Evolutionary conservation across 1,284 basidiomycete genomes (phyloP), one percentile per base, ranked within the genome.

Genomic region (Microbotryum lychnidis-dioicae): DNA sequence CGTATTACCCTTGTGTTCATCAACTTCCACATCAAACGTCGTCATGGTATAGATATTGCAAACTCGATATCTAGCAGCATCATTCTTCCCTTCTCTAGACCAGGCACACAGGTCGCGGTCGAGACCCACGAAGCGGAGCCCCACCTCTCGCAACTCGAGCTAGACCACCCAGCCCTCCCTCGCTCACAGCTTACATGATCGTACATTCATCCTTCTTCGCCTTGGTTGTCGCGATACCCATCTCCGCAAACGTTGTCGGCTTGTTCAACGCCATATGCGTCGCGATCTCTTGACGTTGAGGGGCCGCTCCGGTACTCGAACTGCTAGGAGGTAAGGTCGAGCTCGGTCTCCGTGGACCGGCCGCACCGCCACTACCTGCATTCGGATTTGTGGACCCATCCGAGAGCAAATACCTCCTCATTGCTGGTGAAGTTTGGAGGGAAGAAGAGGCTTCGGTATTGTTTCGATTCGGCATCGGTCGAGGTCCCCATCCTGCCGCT

Each of bases 211-310:
- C 67, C 49, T 65, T 64, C 54, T 71, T 70, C 3, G 69, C 70
- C 55, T 70, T 70, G n/a, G 62, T 63, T 10, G 70, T 71, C 10
- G 61, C 50, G 60, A 71, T 67, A n/a, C 70, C 91, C 91, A 94
- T 93, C 79, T 94, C 91, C 44, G 86, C 87, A 76, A 94, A 96
- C 50, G 89, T 93, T 71, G 57, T 57, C 46, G 64, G 66, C 54
- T 65, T 66, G 18, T 42, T 42, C 16, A 42, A 42, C 9, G 37
- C 37, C 37, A 42, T 16, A 12, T 42, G 37, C 52, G 54, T 42
- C 60, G 57, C 50, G 60, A 62, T 20, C 56, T 46, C 56, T 54
- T 63, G 20, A 48, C 48, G 56, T 63, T 58, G 18, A 23, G 21
- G 49, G 48, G 45, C 45, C 52, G 20, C 63, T 51, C 46, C 45